These are phyloP conservation scores for Fusarium odoratissimum DNA, from an alignment of 2,329 filamentous ascomycete genomes.

Conservation along the genomic window DNA sequence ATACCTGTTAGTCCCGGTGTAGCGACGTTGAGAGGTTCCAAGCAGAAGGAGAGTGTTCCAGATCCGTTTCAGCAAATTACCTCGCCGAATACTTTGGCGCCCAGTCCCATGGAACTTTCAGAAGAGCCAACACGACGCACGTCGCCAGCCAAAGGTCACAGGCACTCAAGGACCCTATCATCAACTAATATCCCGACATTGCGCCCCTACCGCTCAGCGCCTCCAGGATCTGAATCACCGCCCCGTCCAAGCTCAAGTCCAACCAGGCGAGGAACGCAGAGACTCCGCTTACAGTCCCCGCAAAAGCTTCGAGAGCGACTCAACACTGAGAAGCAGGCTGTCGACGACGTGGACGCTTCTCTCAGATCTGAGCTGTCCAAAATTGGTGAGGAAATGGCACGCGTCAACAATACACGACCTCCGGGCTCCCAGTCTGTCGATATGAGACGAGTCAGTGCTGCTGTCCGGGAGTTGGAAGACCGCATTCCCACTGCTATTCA, in stretches of 20 bases:
- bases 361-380: conserved; percentile 81
- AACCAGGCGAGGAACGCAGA: conserved; percentile 54
- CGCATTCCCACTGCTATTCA: conserved; percentile 70
- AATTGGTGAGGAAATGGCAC: conserved; percentile 83
- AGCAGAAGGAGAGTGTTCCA: conserved; percentile 58
- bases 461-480: conserved; percentile 75
- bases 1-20: conserved; percentile 63
- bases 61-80: conserved; percentile 37
- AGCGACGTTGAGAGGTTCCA: conserved; percentile 55
- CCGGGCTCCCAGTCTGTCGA: conserved; percentile 52
- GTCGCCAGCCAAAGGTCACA: conserved; percentile 45
- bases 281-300: conserved; percentile 75
- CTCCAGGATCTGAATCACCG: conserved; percentile 42
- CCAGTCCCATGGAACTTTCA: conserved; percentile 28
- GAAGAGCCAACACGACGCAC: conserved; percentile 32
- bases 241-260: conserved; percentile 42
- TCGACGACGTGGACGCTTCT: conserved; percentile 75
- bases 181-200: conserved; percentile 67
- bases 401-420: conserved; percentile 57
- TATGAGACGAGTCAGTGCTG: conserved; percentile 63
- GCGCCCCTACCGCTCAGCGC: conserved; percentile 51
- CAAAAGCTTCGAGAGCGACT: conserved; percentile 87
- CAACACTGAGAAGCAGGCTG: conserved; percentile 80
- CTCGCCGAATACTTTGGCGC: conserved; percentile 20
- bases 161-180: conserved; percentile 64